phyloP scores from a whole-genome alignment of 805 yeast species.

The Candida arabinofermentans region DNA sequence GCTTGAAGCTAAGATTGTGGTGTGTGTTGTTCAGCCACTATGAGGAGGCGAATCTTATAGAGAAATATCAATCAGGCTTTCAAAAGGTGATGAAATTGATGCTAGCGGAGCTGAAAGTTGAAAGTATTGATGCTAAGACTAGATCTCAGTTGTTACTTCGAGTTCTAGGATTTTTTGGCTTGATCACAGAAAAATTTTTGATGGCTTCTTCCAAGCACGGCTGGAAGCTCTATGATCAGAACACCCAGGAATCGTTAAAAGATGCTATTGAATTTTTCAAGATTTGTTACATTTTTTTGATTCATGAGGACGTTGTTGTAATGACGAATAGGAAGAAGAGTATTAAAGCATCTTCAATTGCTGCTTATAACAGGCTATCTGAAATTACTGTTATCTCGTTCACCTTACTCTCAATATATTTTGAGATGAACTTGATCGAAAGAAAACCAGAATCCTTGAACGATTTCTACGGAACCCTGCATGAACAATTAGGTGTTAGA shows the following conservation, averaged over 20 bases:
- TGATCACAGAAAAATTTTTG: conserved; percentile 39
- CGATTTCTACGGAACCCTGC: conserved; percentile 57
- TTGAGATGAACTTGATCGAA: conserved; percentile 12
- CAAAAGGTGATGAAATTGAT: conserved; percentile 47
- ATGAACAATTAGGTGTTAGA: conserved; percentile 67
- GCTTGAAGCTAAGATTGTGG: conserved; percentile 73
- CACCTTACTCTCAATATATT: conserved; percentile 38
- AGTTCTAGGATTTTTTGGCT: conserved; percentile 51
- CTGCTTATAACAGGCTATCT: conserved; percentile 42
- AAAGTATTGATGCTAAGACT: conserved; percentile 18
- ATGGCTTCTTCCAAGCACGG: conserved; percentile 21
- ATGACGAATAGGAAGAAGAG: conserved; percentile 37
- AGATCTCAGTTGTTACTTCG: conserved; percentile 39
- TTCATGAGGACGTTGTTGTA: conserved; percentile 49
- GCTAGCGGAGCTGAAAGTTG: conserved; percentile 32
- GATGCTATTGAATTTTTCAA: conserved; percentile 33
- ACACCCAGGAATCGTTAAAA: conserved; percentile 11
- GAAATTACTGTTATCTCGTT: conserved; percentile 39
- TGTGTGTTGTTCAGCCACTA: conserved; percentile 60
- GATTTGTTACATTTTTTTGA: conserved; percentile 44
- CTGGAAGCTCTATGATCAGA: conserved; percentile 31
- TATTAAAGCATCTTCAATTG: conserved; percentile 37
- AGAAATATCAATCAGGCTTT: conserved; percentile 45
- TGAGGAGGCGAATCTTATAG: conserved; percentile 25
- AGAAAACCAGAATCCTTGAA: conserved; percentile 27